phyloP scores from a whole-genome alignment of 2,329 filamentous ascomycete genomes.

The Cladobotryum protrusum region DNA sequence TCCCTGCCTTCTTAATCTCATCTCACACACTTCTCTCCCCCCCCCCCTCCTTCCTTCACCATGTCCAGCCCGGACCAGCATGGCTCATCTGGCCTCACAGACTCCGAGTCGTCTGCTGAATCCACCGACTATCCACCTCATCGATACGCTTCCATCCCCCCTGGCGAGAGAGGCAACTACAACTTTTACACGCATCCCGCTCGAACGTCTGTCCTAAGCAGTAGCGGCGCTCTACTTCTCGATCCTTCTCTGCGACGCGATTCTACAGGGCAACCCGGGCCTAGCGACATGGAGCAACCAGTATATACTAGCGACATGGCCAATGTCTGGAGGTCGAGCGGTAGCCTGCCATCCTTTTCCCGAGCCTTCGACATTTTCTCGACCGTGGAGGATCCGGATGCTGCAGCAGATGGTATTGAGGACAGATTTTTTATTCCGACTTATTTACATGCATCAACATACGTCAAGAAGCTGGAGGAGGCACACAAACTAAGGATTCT shows the following conservation, averaged over 20 bases:
- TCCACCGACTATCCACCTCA: conserved; percentile 10
- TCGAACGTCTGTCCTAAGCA: conserved; percentile 43
- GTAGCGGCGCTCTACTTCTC: conserved; percentile 31
- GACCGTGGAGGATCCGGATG: conserved; percentile 24
- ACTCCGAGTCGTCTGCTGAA: conserved; percentile 18
- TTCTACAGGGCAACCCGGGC: conserved; percentile 5
- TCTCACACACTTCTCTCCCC: neutral
- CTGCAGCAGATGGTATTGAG: conserved; percentile 19
- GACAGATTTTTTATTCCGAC: conserved; percentile 71
- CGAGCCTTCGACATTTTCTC: conserved; percentile 48
- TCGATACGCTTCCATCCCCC: conserved; percentile 30
- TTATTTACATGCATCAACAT: conserved; percentile 72
- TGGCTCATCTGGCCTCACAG: conserved; percentile 21
- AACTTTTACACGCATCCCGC: conserved; percentile 33
- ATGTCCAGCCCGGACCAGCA: conserved; percentile 18
- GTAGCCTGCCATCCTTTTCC: conserved; percentile 41
- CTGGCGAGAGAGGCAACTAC: conserved; percentile 32
- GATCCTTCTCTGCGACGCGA: conserved; percentile 9
- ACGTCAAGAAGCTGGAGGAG: conserved; percentile 69
- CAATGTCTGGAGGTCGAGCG: conserved; percentile 18
- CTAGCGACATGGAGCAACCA: conserved; percentile 28
- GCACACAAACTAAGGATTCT: conserved; percentile 56
- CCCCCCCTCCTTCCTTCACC: neutral
- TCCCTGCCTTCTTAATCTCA: neutral
- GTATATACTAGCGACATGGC: conserved; percentile 22